Evolutionary conservation across 805 yeast genomes (phyloP).

Genomic region (Cyberlindnera mississippiensis): DNA sequence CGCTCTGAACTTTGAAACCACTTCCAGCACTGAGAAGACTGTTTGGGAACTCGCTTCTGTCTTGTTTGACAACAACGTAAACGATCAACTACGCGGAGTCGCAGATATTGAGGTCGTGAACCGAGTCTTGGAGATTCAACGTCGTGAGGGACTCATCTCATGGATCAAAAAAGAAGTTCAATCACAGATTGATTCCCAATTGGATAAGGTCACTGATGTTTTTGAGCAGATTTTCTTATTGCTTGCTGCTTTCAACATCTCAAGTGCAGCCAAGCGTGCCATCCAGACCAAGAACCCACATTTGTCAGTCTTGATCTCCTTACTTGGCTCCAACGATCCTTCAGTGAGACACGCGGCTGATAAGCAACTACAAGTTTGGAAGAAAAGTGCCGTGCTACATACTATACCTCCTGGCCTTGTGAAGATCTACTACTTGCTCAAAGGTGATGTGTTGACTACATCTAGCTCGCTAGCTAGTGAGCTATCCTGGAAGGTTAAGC

Average conservation of each 20-base stretch:
- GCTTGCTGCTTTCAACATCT: constrained; percentile 52
- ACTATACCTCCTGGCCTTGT: constrained; percentile 51
- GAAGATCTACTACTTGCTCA: constrained; percentile 60
- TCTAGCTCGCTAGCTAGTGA: constrained; percentile 32
- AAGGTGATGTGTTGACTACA: constrained; percentile 42
- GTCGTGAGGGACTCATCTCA: constrained; percentile 43
- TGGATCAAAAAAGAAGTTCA: constrained; percentile 54
- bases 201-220: constrained; percentile 35
- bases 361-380: constrained; percentile 68
- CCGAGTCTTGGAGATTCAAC: constrained; percentile 30
- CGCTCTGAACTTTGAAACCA: constrained; percentile 14
- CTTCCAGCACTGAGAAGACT: constrained; percentile 26
- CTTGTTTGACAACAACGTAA: constrained; percentile 46
- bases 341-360: constrained; percentile 52
- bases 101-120: constrained; percentile 22
- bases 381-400: constrained; percentile 34
- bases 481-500: constrained; percentile 62
- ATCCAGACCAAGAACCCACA: constrained; percentile 61
- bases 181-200: constrained; percentile 32
- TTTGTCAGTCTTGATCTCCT: constrained; percentile 62
- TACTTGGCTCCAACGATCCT: constrained; percentile 67
- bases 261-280: constrained; percentile 61
- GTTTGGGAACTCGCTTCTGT: constrained; percentile 59
- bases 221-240: constrained; percentile 49
- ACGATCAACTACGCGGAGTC: constrained; percentile 21